Base-by-base conservation (phyloP, 23 red algal genomes). In the Gracilaria gracilis region DNA sequence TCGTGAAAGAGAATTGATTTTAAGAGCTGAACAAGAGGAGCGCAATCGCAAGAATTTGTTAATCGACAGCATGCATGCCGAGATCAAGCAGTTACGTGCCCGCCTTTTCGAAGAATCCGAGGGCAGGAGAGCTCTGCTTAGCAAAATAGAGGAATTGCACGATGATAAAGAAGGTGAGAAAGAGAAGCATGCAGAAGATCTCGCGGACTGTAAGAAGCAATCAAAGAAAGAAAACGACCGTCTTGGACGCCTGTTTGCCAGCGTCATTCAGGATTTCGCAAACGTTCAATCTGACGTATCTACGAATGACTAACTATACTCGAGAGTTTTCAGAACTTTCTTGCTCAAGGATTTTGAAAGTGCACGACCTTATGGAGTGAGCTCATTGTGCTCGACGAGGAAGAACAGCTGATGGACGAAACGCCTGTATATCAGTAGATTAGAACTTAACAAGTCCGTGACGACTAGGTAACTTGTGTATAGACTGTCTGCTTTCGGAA, bases 251-350 rank as follows among this genome's bases (percentile, higher is more conserved):
- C 39, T 90, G n/a, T 81, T 90, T 80, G 75, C 70, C 9, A 79
- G 74, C 29, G 75, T 90, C 34, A 61, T 77, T 51, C 87, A 90
- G 57, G 87, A 90, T 71, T 90, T 80, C 74, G 87, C 74, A 16
- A 90, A 79, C 39, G 87, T 51, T 20, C 87, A 88, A 78, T 88
- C 84, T 53, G 84, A 88, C 51, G 84, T 88, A 88, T 88, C 84
- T 33, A 88, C 84, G 31, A 69, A 75, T 28, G 84, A 88, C 58
- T 88, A 75, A 58, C 49, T 61, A 21, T 37, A 62, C 79, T 77
- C 39, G 72, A 74, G 4, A 77, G 46, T 51, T 46, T 31, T 23
- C 50, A 31, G 20, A 49, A 28, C 15, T 27, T 49, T 77, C 72
- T 69, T 38, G 19, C 64, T 77, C 72, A 42, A 77, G 72, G 72